These are phyloP conservation scores for Arthrobotrys conoides DNA, from an alignment of 2,329 filamentous ascomycete genomes.

Conservation along the genomic window DNA sequence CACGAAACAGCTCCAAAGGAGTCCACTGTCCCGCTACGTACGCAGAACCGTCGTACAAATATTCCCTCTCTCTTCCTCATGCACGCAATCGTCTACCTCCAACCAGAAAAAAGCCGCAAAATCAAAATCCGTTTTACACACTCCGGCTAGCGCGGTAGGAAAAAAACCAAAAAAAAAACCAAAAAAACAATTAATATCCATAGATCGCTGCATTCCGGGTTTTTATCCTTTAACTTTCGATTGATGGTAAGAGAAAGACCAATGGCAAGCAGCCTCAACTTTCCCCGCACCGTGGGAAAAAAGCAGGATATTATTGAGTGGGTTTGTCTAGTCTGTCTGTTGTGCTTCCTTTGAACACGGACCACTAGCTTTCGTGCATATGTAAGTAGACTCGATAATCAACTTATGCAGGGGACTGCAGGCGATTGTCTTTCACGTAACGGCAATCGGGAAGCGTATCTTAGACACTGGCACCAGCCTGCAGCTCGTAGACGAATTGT, in stretches of 20 bases:
- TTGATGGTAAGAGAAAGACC: slow-evolving; percentile 4
- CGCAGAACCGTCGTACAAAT: slow-evolving; percentile 58
- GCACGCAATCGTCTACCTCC: slow-evolving; percentile 43
- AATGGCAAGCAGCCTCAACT: slow-evolving; percentile 1
- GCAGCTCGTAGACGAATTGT: slow-evolving; percentile 23
- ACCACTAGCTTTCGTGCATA: slow-evolving; percentile 46
- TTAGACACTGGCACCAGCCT: slow-evolving; percentile 13
- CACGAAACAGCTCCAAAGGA: slow-evolving; percentile 27
- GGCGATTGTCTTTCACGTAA: slow-evolving; percentile 40
- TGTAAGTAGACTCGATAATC: slow-evolving; percentile 22
- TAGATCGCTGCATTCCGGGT: slow-evolving; percentile 27
- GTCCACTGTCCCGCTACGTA: slow-evolving; percentile 14
- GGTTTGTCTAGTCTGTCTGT: background rate
- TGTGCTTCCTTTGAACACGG: slow-evolving; percentile 26
- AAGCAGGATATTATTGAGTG: slow-evolving; percentile 33
- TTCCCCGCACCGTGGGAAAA: slow-evolving; percentile 17
- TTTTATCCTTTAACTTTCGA: slow-evolving; percentile 24
- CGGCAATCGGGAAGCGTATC: slow-evolving; percentile 34
- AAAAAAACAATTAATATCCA: slow-evolving; percentile 33
- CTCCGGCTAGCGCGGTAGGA: slow-evolving; percentile 59
- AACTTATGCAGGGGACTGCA: slow-evolving; percentile 51
- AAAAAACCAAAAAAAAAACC: too few relatives aligned
- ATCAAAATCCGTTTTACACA: slow-evolving; percentile 7
- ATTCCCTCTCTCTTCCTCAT: slow-evolving; percentile 25
- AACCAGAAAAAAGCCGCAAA: slow-evolving; percentile 61